Percentiles rank a stretch among this genome's conserved stretches.
These are phyloP conservation scores for Ceratocystis papillata DNA, from an alignment of 2,329 filamentous ascomycete genomes.

Conservation along the genomic window DNA sequence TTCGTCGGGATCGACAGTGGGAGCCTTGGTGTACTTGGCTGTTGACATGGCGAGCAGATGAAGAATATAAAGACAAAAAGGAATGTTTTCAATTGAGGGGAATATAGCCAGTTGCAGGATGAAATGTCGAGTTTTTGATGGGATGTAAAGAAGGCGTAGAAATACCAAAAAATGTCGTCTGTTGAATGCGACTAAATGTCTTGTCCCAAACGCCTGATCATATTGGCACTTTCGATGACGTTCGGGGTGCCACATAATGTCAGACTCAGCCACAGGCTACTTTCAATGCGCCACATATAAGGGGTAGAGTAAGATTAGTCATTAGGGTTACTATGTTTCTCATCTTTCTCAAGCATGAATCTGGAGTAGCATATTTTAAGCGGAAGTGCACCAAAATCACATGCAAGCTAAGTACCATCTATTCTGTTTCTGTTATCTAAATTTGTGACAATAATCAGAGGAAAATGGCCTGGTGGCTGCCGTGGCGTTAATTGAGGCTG, in stretches of 20 bases:
- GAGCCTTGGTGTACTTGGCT: slow-evolving; percentile 71
- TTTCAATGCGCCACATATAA: neutral
- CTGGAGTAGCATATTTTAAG: no score
- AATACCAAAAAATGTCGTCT: neutral
- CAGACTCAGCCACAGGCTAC: neutral
- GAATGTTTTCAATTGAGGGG: neutral
- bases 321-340: neutral
- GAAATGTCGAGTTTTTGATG: neutral
- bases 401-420: neutral
- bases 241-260: neutral
- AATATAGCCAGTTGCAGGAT: neutral
- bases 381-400: neutral
- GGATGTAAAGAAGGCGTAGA: neutral
- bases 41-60: slow-evolving; percentile 48
- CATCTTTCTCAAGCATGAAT: neutral
- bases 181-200: slow-evolving; percentile 2
- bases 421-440: no score
- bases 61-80: neutral
- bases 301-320: no score
- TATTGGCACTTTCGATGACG: slow-evolving; percentile 12
- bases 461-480: no score
- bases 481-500: no score
- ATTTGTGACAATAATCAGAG: no score
- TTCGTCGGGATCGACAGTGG: slow-evolving; percentile 77
- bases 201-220: neutral